Base-by-base conservation (phyloP, 768 basidiomycete species). In the Leccinum variicolor region DNA sequence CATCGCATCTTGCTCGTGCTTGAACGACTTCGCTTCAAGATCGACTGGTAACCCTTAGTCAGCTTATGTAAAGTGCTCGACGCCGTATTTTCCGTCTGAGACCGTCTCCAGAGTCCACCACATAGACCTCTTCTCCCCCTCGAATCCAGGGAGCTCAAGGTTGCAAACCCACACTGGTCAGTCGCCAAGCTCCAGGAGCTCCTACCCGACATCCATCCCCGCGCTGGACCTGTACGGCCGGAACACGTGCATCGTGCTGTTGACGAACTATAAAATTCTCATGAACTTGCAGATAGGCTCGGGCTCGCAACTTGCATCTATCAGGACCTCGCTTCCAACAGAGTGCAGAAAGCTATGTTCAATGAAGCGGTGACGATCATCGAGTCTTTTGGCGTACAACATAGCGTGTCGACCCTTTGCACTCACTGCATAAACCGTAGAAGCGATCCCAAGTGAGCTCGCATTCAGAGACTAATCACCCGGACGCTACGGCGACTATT, bases 201-300 rank as follows among this genome's bases (percentile, higher is more conserved):
- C 69, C 70, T 92, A 82, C 85, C 65, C 49, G 64, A 1, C 82
- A 84, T 26, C 29, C 29, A 29, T 10, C 29, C 29, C 29, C 2
- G 83, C 80, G 48, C 75, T 86, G 69, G 89, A 92, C 66, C 85
- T 90, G 55, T 92, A 92, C 62, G 85, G 84, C 1, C 59, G 84
- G 62, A 77, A 89, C 67, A 86, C 78, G 9, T 83, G 85, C 69
- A 89, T 90, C 59, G 74, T 79, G 6, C 86, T 82, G 74, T 76
- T 73, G 7, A 81, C 48, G 7, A 33, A 57, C 0, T 21, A 14
- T 1, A 3, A 3, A 6, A 13, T 14, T 46, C 6, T 10, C 1
- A 17, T 36, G 36, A 17, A 56, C 36, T n/a, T 62, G 15, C 29
- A 48, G 5, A 17, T 13, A 25, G 6, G 7, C 31, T 80, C 61